phyloP scores from a whole-genome alignment of 2,329 filamentous ascomycete species.

The Ceratocystis albifundus region DNA sequence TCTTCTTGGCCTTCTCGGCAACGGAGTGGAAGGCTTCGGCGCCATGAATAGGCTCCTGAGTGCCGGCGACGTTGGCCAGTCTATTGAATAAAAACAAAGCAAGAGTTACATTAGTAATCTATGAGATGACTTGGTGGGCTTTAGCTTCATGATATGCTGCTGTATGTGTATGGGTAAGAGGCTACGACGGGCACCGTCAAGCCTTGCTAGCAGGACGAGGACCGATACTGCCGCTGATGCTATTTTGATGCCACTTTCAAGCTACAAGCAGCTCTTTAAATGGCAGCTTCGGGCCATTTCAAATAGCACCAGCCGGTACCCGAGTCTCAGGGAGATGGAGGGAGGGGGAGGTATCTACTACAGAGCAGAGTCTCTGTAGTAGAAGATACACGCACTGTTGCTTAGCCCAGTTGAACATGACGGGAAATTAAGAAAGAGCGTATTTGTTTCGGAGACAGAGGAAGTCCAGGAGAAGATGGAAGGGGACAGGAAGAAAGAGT shows the following conservation, averaged over 20 bases:
- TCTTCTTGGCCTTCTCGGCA: slow-evolving; percentile 63
- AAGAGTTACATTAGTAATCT: slow-evolving; percentile 12
- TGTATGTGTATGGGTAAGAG: not conserved
- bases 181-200: not conserved
- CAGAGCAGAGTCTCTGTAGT: not conserved
- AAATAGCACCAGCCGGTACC: slow-evolving; percentile 18
- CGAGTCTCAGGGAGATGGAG: slow-evolving; percentile 25
- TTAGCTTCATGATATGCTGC: not conserved
- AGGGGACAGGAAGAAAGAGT: slow-evolving; percentile 10
- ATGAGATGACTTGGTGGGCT: not conserved
- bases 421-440: slow-evolving; percentile 27
- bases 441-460: not conserved
- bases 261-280: not conserved
- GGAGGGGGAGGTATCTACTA: slow-evolving; percentile 13
- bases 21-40: slow-evolving; percentile 78
- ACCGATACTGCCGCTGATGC: not conserved
- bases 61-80: slow-evolving; percentile 75
- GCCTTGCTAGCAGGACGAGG: not conserved
- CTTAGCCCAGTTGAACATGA: slow-evolving; percentile 91
- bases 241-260: not conserved
- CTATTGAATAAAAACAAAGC: slow-evolving; percentile 31
- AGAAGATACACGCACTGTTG: slow-evolving; percentile 53
- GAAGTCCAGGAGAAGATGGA: not conserved
- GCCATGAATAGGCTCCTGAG: slow-evolving; percentile 91
- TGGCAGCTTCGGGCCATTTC: slow-evolving; percentile 12